Conservation (phyloP, 495 filamentous ascomycete species). For the Barbatosphaeria neglecta region DNA sequence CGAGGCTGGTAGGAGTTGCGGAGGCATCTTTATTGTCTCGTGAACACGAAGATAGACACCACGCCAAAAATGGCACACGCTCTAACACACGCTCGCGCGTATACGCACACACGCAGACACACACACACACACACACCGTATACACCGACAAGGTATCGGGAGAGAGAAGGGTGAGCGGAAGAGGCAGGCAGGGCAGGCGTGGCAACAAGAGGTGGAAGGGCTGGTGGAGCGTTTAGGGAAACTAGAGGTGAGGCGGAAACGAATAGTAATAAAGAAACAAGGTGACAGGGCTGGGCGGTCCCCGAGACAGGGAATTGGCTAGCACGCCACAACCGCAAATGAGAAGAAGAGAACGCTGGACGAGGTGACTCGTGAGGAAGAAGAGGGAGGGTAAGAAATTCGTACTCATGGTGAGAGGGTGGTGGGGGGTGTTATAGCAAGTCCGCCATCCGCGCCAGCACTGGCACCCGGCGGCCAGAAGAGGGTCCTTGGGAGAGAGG, state of each 20-base stretch:
- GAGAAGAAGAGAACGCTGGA: conserved; percentile 37
- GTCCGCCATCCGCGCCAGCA: conserved; percentile 10
- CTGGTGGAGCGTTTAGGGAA: conserved; percentile 37
- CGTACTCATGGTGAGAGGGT: conserved; percentile 29
- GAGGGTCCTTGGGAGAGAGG: neutral
- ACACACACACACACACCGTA: neutral
- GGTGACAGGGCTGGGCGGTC: conserved; percentile 42
- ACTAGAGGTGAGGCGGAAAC: conserved; percentile 38
- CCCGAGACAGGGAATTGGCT: conserved; percentile 47
- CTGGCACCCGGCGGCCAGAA: conserved; percentile 1
- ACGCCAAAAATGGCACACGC: too few species aligned
- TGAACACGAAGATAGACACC: conserved; percentile 9
- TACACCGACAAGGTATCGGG: conserved; percentile 3
- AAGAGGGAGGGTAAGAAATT: conserved; percentile 37
- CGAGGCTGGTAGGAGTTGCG: conserved; percentile 83
- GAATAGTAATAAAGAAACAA: conserved; percentile 43
- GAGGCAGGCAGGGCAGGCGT: conserved; percentile 8
- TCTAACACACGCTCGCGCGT: neutral
- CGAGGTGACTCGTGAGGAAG: conserved; percentile 32
- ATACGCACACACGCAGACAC: neutral
- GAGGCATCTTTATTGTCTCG: conserved; percentile 59
- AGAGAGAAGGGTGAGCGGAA: conserved; percentile 8
- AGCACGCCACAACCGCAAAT: conserved; percentile 41
- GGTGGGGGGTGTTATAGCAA: conserved; percentile 29
- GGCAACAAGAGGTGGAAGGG: conserved; percentile 27